Evolutionary conservation across 495 filamentous ascomycete genomes (phyloP).

Genomic region (Massariosphaeria phaeospora): DNA sequence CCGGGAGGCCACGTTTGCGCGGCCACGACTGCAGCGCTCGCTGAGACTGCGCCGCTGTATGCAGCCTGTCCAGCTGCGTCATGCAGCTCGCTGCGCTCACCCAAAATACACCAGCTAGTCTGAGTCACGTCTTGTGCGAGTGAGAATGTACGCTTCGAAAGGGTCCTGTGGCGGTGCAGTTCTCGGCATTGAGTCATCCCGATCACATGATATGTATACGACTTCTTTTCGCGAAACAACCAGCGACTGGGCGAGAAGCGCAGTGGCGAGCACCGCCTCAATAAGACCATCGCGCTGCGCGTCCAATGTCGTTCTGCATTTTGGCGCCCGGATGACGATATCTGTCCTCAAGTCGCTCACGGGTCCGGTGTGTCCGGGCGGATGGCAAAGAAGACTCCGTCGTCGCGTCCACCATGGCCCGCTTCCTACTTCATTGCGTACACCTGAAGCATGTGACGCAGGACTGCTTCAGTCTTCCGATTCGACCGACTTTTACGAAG

Average conservation of each 20-base stretch:
- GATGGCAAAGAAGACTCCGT: not conserved
- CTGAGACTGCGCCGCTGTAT: conserved; percentile 19
- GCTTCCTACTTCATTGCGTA: not conserved
- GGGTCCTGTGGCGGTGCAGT: conserved; percentile 22
- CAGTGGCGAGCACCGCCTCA: conserved; percentile 18
- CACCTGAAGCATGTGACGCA: conserved; percentile 17
- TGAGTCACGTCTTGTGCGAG: conserved; percentile 4
- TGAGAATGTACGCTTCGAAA: not conserved
- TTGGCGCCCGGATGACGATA: not conserved
- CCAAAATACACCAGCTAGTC: conserved; percentile 13
- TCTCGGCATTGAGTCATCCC: conserved; percentile 4
- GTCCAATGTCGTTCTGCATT: not conserved
- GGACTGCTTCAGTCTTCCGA: conserved; percentile 2
- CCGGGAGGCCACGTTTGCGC: conserved; percentile 32
- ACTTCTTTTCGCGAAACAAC: not conserved
- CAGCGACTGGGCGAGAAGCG: not conserved
- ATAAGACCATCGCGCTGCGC: not conserved
- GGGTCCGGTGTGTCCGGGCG: not conserved
- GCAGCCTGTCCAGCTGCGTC: conserved; percentile 21
- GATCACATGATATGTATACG: conserved; percentile 4
- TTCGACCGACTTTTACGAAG: conserved; percentile 18
- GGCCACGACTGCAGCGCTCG: conserved; percentile 19
- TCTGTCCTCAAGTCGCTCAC: conserved; percentile 6
- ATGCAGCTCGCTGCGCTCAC: conserved; percentile 17
- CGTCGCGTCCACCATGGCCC: not conserved